A percentile compares a stretch with the other conserved stretches of the same genome.
These are phyloP conservation scores for Vicia villosa DNA, from an alignment of 306 rosid species.

Conservation along the genomic window DNA sequence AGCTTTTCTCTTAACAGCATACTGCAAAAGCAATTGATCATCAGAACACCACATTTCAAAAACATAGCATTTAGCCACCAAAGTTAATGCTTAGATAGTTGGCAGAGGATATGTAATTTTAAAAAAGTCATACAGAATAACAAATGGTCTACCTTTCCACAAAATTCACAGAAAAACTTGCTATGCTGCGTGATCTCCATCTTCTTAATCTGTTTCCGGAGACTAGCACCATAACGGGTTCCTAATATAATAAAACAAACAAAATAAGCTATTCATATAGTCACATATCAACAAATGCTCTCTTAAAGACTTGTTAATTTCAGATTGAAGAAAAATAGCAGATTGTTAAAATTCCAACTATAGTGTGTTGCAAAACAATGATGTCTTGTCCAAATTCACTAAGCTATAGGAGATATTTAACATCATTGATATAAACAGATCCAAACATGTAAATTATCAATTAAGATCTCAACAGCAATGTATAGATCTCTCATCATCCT, in stretches of 20 bases:
- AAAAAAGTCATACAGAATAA: background rate
- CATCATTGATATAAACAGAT: background rate
- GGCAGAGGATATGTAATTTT: background rate
- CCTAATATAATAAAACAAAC: slow-evolving; percentile 44
- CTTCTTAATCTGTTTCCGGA: slow-evolving; percentile 92
- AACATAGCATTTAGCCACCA: background rate
- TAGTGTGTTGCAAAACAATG: too few relatives aligned
- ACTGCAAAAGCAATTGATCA: slow-evolving; percentile 35
- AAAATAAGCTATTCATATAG: background rate
- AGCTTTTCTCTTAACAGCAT: slow-evolving; percentile 57
- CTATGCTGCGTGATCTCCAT: slow-evolving; percentile 97
- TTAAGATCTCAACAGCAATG: background rate
- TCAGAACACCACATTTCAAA: background rate
- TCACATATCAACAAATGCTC: background rate
- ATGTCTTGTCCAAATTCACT: too few relatives aligned
- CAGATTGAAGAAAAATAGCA: too few relatives aligned
- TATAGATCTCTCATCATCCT: background rate
- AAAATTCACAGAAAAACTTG: slow-evolving; percentile 85
- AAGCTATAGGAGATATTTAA: too few relatives aligned
- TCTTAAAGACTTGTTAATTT: too few relatives aligned
- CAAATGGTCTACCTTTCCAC: slow-evolving; percentile 68
- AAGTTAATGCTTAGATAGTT: background rate
- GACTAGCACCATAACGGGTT: slow-evolving; percentile 90
- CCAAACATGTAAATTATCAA: too few relatives aligned
- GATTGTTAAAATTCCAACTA: too few relatives aligned